Evolutionary conservation across 163 green algal genomes (phyloP).

Genomic region (Volvox carteri): DNA sequence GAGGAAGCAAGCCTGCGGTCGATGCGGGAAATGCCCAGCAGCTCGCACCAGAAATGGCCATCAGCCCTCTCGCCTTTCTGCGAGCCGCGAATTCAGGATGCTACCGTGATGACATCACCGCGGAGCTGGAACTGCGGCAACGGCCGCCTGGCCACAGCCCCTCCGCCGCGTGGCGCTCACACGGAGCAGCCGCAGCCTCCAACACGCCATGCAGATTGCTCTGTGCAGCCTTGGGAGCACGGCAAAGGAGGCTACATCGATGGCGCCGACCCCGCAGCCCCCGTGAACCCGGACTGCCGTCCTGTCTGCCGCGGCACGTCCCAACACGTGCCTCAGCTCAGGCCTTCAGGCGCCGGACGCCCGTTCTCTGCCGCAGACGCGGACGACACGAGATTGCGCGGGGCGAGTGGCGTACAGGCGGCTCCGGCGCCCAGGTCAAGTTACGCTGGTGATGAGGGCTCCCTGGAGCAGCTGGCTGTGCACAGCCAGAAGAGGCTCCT

Average conservation of each 20-base stretch:
- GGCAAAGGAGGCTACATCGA: no score
- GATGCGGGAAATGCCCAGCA: not conserved
- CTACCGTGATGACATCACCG: not conserved
- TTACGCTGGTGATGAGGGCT: not conserved
- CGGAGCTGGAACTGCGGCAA: not conserved
- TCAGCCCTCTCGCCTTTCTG: not conserved
- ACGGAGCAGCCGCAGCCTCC: not conserved
- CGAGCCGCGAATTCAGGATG: not conserved
- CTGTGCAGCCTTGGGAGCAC: no score
- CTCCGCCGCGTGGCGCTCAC: not conserved
- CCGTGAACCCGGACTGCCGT: no score
- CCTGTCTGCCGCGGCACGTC: no score
- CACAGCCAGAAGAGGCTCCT: not conserved
- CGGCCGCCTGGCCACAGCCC: no score
- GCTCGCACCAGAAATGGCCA: not conserved
- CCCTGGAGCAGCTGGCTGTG: not conserved
- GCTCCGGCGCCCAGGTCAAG: not conserved
- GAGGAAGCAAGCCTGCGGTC: conserved; percentile 2
- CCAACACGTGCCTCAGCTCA: no score
- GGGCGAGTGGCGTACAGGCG: no score
- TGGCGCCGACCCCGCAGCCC: no score
- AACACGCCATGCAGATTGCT: no score
- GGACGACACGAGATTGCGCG: not conserved
- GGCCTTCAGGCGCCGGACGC: no score
- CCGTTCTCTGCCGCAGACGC: not conserved